A percentile compares a stretch with the other conserved stretches of the same genome.
phyloP scores from a whole-genome alignment of 2,329 filamentous ascomycete species.

The Clarireedia hainanense region DNA sequence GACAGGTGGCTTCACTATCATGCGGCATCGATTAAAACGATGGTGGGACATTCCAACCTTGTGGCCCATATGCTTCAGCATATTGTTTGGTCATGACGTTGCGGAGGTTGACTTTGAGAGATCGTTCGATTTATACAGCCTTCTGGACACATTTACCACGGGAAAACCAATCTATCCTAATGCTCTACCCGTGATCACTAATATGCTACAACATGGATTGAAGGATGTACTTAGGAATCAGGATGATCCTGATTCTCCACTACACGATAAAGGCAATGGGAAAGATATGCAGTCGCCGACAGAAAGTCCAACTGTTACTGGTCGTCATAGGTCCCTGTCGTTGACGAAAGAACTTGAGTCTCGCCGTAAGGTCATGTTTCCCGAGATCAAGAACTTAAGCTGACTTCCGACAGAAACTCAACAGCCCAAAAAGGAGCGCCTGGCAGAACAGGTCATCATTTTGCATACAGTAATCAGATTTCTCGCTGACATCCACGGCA shows the following conservation, averaged over 20 bases:
- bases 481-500: conserved; percentile 67
- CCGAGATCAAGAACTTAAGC: background rate
- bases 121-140: conserved; percentile 64
- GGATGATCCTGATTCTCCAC: conserved; percentile 49
- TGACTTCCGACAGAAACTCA: conserved; percentile 29
- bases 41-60: conserved; percentile 84
- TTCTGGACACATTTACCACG: conserved; percentile 66
- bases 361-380: conserved; percentile 36
- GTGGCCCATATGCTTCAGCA: conserved; percentile 83
- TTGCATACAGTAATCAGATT: conserved; percentile 74
- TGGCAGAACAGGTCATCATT: conserved; percentile 54
- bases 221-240: conserved; percentile 60
- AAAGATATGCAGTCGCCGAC: conserved; percentile 18
- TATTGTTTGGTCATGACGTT: conserved; percentile 80
- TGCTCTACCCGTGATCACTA: conserved; percentile 68
- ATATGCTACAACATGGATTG: conserved; percentile 81
- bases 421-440: conserved; percentile 39
- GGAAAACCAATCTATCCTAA: conserved; percentile 67
- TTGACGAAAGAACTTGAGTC: conserved; percentile 50
- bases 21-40: conserved; percentile 71
- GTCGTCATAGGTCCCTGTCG: conserved; percentile 52
- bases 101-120: conserved; percentile 64
- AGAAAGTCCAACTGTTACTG: conserved; percentile 7
- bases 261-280: conserved; percentile 20
- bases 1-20: conserved; percentile 78